These are phyloP conservation scores for Coffea humblotiana DNA, from an alignment of 305 asterid species.

Conservation along the genomic window DNA sequence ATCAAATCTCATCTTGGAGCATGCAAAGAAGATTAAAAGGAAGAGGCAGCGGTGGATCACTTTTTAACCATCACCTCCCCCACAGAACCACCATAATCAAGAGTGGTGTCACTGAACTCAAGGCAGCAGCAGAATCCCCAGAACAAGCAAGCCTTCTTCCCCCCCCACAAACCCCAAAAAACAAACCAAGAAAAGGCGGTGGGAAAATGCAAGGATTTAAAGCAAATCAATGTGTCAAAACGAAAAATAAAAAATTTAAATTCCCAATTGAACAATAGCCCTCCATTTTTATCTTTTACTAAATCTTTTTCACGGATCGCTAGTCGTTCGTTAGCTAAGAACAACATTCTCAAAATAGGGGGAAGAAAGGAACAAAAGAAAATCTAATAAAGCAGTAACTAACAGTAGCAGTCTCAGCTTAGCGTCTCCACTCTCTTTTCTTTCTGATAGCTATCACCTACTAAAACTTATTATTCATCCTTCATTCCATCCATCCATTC, in stretches of 20 bases:
- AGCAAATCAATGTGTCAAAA: background rate
- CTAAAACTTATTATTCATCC: conserved; percentile 32
- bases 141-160: too few relatives aligned
- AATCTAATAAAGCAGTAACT: conserved; percentile 8
- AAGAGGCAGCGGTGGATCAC: conserved; percentile 1
- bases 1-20: conserved; percentile 7
- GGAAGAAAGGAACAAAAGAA: background rate
- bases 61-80: background rate
- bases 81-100: background rate
- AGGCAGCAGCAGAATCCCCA: background rate
- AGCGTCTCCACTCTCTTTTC: background rate
- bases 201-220: background rate
- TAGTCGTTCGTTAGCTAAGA: conserved; percentile 19
- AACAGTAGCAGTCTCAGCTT: conserved; percentile 14
- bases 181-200: too few relatives aligned
- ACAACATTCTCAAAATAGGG: conserved; percentile 1
- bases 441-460: conserved; percentile 18
- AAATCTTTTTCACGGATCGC: background rate
- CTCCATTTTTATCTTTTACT: background rate
- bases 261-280: conserved; percentile 20
- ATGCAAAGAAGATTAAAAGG: conserved; percentile 3
- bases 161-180: too few relatives aligned
- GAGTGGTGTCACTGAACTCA: background rate
- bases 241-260: conserved; percentile 4
- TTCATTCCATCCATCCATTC: conserved; percentile 11